Evolutionary conservation across 106 monocot species (phyloP), one percentile per base, ranked within the genome.

Genomic region (Dendrobium nobile): DNA sequence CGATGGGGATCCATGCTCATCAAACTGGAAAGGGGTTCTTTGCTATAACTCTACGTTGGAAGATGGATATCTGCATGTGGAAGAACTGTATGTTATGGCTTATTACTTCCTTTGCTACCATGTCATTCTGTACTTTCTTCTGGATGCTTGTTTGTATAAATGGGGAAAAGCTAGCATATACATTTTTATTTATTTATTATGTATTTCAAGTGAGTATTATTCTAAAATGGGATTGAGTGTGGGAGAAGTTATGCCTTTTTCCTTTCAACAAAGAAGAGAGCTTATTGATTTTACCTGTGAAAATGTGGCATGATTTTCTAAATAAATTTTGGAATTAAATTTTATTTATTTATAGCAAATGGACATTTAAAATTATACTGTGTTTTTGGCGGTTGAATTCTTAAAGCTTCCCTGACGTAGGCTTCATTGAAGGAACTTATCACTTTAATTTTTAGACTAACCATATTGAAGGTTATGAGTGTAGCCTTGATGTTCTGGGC

Each of bases 31-130:
- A 20, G 91, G 88, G 72, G 84, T 99, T 86, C 58, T 87, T 47
- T 99, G 98, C 82, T 88, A 86, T 78, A 95, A 99, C 87, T 81
- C 37, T 28, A 87, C 89, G 67, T 56, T 79, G 16, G 41, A 5
- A 33, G 91, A 99, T 85, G 91, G 93, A 82, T 91, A 91, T 74
- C 58, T 95, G 75, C 98, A 99, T 87, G 81, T 99, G 48, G 40
- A 67, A 83, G 87, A 93, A 86, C 67, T 99, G 98, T 99, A 89
- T 72, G 95, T 74, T 77, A 58, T 47, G 79, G 20, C 70, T n/a
- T 81, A 18, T 61, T 31, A 33, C 4, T 72, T 41, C 47, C 68
- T 54, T 77, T 16, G 37, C 26, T 75, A 78, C 24, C 72, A 15
- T 13, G 48, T 61, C 33, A 42, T 82, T 22, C 24, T 61, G 17